Conservation (phyloP, 345 rosid genomes). For the Hevea brasiliensis region DNA sequence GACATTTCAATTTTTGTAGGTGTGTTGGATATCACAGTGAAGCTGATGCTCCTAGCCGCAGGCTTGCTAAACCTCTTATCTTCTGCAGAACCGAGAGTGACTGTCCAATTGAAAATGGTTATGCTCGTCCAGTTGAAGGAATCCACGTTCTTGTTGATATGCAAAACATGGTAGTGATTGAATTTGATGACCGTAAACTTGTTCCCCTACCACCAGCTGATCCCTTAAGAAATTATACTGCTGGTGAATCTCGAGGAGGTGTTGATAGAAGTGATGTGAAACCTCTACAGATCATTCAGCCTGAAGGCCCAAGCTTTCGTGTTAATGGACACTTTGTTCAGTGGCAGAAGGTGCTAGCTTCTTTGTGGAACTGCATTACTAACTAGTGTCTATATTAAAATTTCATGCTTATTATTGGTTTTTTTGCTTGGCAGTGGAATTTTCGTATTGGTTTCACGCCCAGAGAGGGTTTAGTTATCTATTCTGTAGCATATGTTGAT, state of each 20-base stretch:
- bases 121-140: constrained; percentile 98
- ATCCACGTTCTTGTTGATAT: constrained; percentile 80
- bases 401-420: constrained; percentile 13
- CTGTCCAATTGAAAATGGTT: constrained; percentile 95
- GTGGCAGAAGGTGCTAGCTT: constrained; percentile 79
- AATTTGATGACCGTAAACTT: constrained; percentile 87
- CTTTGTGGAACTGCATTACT: constrained; percentile 5
- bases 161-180: constrained; percentile 88
- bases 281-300: constrained; percentile 81
- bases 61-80: constrained; percentile 94
- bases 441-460: constrained; percentile 93
- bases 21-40: constrained; percentile 83
- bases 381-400: background rate
- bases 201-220: constrained; percentile 92
- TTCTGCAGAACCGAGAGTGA: constrained; percentile 97
- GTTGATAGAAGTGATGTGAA: constrained; percentile 94
- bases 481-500: constrained; percentile 87
- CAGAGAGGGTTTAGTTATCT: constrained; percentile 81
- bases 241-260: constrained; percentile 94
- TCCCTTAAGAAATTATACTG: constrained; percentile 83
- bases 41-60: constrained; percentile 79
- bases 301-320: constrained; percentile 97
- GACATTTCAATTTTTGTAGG: constrained; percentile 41
- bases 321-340: constrained; percentile 77
- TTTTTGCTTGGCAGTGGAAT: constrained; percentile 71